Base-by-base conservation (phyloP, 345 rosid species). In the Zanthoxylum bungeanum region DNA sequence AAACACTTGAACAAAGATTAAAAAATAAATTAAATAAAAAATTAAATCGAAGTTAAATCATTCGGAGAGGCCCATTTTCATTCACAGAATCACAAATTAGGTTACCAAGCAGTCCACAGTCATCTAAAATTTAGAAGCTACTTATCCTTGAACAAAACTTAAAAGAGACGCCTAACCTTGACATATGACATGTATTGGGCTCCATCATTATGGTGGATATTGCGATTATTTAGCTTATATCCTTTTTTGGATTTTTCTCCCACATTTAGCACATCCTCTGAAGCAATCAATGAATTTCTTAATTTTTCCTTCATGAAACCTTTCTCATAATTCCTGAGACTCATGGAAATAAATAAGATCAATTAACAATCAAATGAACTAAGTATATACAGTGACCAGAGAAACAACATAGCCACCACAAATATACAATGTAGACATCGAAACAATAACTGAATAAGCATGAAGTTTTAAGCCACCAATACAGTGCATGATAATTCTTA, bases 161-260 rank as follows among this genome's bases (percentile, higher is more conserved):
- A n/a, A n/a, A n/a, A n/a, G n/a, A n/a, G n/a, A n/a, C n/a, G n/a
- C n/a, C n/a, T n/a, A n/a, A n/a, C n/a, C n/a, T n/a, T n/a, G n/a
- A n/a, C n/a, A n/a, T n/a, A n/a, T n/a, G n/a, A n/a, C n/a, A n/a
- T n/a, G n/a, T n/a, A n/a, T n/a, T n/a, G n/a, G n/a, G n/a, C n/a
- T n/a, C n/a, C n/a, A n/a, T n/a, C n/a, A n/a, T n/a, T n/a, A n/a
- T n/a, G n/a, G n/a, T n/a, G n/a, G n/a, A n/a, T n/a, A n/a, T n/a
- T n/a, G n/a, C n/a, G n/a, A n/a, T n/a, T n/a, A n/a, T n/a, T 86
- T 72, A 85, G 63, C 80, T 65, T 86, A 44, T 84, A 89, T 52
- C 83, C 89, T 69, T 79, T 85, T 67, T 65, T 75, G 37, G 69
- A 56, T 73, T 67, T 87, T 69, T 70, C 69, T 22, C 69, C 85